Evolutionary conservation across 176 grass and related monocot species (phyloP), one percentile per base, ranked within the genome.

Genomic region (Sorghum bicolor): DNA sequence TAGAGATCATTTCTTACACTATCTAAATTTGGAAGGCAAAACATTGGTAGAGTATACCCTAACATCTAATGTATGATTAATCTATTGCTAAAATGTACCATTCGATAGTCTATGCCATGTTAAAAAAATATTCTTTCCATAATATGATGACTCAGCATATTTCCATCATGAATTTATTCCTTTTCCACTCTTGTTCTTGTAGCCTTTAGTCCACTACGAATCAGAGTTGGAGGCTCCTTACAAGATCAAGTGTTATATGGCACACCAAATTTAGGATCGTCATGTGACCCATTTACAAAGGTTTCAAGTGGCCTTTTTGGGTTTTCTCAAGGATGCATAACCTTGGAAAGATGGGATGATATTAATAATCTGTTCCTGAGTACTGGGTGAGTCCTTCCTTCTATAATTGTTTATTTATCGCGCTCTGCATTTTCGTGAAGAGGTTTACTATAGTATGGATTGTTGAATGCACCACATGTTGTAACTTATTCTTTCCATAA

Each of bases 201-300:
- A 99, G 96, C 93, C 25, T 99, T 99, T 57, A 86, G 74, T 75
- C 82, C 89, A 52, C 86, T 99, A 13, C 87, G 96, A 58, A 89
- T 99, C 79, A 92, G 96, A 90, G 83, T 99, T 2, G 96, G 96
- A 50, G 96, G 96, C 70, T 99, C 96, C 72, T 96, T 99, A 74
- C 91, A 99, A 85, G 96, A 99, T 85, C 96, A 94, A 92, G 91
- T 99, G 22, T 50, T 94, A 50, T 99, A 99, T 90, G 93, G 79
- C 39, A 83, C 82, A 43, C 76, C 91, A 40, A 96, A 89, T 90
- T 85, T 90, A 68, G 89, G 85, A 75, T 48, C 80, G 68, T 76
- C 84, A 89, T 99, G 96, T 32, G 66, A 66, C 33, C 83, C 86
- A 67, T 96, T 99, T 72, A 83, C 80, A 78, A 98, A 87, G 82